phyloP scores from a whole-genome alignment of 108 stramenopile genomes.

The Fistulifera pelliculosa region DNA sequence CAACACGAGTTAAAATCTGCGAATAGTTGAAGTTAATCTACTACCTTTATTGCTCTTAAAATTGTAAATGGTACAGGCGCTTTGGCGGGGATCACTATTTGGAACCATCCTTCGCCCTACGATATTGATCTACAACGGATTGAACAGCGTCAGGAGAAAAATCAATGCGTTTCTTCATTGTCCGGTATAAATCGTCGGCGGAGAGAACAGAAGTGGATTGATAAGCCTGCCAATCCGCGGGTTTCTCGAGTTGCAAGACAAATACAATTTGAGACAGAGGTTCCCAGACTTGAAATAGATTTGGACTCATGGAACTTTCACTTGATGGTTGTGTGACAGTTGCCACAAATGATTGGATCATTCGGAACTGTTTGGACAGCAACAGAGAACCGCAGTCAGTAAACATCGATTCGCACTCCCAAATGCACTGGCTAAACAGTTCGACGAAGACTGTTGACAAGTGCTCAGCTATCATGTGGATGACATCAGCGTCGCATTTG shows the following conservation, averaged over 20 bases:
- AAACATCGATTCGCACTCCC: slow-evolving; percentile 38
- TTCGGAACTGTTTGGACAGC: slow-evolving; percentile 73
- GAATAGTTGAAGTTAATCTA: too few species aligned
- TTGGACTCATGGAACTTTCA: slow-evolving; percentile 12
- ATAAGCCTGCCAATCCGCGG: slow-evolving; percentile 63
- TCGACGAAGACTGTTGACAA: slow-evolving; percentile 38
- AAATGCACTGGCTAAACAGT: slow-evolving; percentile 43
- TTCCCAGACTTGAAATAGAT: slow-evolving; percentile 50
- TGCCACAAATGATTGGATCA: slow-evolving; percentile 46
- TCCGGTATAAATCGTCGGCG: slow-evolving; percentile 39
- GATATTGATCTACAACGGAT: slow-evolving; percentile 6
- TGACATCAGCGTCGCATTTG: slow-evolving; percentile 55
- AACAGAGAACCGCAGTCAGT: slow-evolving; percentile 81
- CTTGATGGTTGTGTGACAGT: slow-evolving; percentile 16
- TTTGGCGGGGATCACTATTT: too few species aligned
- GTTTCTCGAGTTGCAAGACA: slow-evolving; percentile 68
- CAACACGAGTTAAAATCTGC: slow-evolving; percentile 19
- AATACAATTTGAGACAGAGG: slow-evolving; percentile 59
- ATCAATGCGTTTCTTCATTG: slow-evolving; percentile 56
- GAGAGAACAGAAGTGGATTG: slow-evolving; percentile 34
- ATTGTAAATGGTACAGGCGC: too few species aligned
- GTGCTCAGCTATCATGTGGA: slow-evolving; percentile 25
- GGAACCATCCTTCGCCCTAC: not conserved
- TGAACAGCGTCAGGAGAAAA: slow-evolving; percentile 41
- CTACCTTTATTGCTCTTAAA: too few species aligned